phyloP scores from a whole-genome alignment of 371 early-diverging fungal genomes.

The Chytridium lagenaria region DNA sequence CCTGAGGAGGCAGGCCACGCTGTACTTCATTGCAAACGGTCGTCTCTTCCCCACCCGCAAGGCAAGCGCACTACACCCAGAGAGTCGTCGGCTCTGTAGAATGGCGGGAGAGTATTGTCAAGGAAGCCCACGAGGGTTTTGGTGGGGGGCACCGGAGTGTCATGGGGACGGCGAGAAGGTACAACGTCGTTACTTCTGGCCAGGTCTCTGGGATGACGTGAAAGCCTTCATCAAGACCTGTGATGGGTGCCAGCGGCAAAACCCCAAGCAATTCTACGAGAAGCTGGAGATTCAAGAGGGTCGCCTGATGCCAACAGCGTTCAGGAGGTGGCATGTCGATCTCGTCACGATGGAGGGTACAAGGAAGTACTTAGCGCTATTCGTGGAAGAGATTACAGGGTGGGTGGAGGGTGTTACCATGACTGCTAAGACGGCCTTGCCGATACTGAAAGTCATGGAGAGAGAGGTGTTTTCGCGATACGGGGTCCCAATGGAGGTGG shows the following conservation, averaged over 20 bases:
- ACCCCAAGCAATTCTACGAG: slow-evolving; percentile 12
- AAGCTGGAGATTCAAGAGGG: slow-evolving; percentile 10
- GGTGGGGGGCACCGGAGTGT: slow-evolving; percentile 30
- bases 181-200: slow-evolving; percentile 23
- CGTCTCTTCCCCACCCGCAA: background rate
- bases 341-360: slow-evolving; percentile 25
- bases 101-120: slow-evolving; percentile 14
- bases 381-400: slow-evolving; percentile 21
- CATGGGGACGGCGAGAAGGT: slow-evolving; percentile 19
- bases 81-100: slow-evolving; percentile 18
- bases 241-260: slow-evolving; percentile 13
- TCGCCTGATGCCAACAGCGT: background rate
- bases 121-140: slow-evolving; percentile 20
- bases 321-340: slow-evolving; percentile 17
- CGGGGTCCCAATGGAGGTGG: background rate
- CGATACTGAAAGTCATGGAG: slow-evolving; percentile 5
- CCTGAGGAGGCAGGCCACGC: background rate
- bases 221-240: slow-evolving; percentile 4
- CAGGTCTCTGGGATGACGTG: slow-evolving; percentile 14
- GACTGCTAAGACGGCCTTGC: background rate
- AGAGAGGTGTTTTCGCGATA: slow-evolving; percentile 16
- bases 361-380: slow-evolving; percentile 6
- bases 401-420: slow-evolving; percentile 13
- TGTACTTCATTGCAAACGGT: slow-evolving; percentile 7
- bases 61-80: background rate